Conservation (phyloP, 306 rosid species). For the Trifolium subterraneum region DNA sequence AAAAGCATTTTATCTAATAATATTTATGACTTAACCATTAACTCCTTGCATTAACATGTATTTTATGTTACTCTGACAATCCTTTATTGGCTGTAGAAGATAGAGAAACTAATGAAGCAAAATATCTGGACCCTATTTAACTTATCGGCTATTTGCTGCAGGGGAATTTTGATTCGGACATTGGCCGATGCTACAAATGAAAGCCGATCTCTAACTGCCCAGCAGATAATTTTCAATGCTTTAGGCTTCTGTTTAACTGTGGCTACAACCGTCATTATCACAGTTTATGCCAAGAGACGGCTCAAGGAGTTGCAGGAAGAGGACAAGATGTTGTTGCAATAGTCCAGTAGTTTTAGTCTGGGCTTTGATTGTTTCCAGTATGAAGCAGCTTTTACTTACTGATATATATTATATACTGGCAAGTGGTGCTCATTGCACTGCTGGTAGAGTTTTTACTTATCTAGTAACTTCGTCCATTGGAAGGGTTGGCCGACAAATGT, state of each 20-base stretch:
- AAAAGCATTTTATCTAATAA: neutral
- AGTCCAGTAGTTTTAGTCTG: conserved; percentile 43
- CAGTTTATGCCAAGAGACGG: conserved; percentile 69
- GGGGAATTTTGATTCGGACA: conserved; percentile 84
- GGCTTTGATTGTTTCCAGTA: conserved; percentile 34
- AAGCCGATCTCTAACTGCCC: conserved; percentile 68
- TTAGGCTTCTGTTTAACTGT: conserved; percentile 74
- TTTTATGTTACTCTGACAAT: conserved; percentile 14
- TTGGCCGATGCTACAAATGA: conserved; percentile 86
- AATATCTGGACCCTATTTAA: conserved; percentile 23
- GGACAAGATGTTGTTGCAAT: conserved; percentile 64
- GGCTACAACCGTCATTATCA: conserved; percentile 72
- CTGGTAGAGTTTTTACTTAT: conserved; percentile 54
- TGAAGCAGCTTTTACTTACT: conserved; percentile 31
- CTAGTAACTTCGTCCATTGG: conserved; percentile 50
- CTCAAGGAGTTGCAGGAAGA: conserved; percentile 71
- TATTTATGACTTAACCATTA: conserved; percentile 24
- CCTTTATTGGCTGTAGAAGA: conserved; percentile 24
- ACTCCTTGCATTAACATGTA: conserved; percentile 9
- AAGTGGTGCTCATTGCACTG: conserved; percentile 30
- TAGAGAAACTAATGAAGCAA: conserved; percentile 23
- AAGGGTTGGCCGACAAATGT: conserved; percentile 49
- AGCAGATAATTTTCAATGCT: conserved; percentile 73
- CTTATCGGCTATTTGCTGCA: conserved; percentile 45
- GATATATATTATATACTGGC: conserved; percentile 23